phyloP scores from a whole-genome alignment of 495 filamentous ascomycete genomes.

The Arthonia radiata region DNA sequence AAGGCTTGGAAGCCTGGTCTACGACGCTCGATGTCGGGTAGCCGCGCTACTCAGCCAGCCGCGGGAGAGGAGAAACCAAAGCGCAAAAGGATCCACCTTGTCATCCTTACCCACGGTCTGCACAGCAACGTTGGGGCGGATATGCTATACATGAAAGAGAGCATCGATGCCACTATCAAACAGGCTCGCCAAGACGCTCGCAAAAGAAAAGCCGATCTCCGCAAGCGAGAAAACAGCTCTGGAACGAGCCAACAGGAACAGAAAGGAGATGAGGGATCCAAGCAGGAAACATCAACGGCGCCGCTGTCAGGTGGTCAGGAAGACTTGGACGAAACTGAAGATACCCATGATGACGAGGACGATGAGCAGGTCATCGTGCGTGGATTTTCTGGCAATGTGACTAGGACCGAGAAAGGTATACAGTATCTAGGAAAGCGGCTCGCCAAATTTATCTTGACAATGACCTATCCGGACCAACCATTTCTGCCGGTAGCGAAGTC shows the following conservation, averaged over 20 bases:
- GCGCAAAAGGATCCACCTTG: constrained; percentile 62
- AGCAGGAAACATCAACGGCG: constrained; percentile 9
- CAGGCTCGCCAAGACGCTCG: constrained; percentile 37
- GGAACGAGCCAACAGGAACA: constrained; percentile 3
- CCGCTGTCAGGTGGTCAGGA: constrained; percentile 17
- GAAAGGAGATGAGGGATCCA: constrained; percentile 5
- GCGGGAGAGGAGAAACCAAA: constrained; percentile 14
- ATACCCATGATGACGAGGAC: constrained; percentile 29
- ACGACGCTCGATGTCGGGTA: constrained; percentile 6
- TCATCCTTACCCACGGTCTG: constrained; percentile 78
- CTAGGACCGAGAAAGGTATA: constrained; percentile 77
- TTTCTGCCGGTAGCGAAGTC: constrained; percentile 44
- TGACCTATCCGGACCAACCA: constrained; percentile 83
- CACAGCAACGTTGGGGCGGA: constrained; percentile 94
- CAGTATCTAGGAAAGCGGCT: constrained; percentile 90
- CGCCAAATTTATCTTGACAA: constrained; percentile 66
- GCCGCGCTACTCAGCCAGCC: constrained; percentile 5
- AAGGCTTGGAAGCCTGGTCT: constrained; percentile 1
- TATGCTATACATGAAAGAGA: constrained; percentile 93
- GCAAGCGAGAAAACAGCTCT: constrained; percentile 11
- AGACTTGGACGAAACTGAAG: constrained; percentile 8
- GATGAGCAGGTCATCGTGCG: constrained; percentile 86
- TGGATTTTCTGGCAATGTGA: constrained; percentile 73
- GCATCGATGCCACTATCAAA: constrained; percentile 61
- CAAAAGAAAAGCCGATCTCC: constrained; percentile 27